Evolutionary conservation across 768 basidiomycete species (phyloP).

Genomic region (Arthromyces matolae): DNA sequence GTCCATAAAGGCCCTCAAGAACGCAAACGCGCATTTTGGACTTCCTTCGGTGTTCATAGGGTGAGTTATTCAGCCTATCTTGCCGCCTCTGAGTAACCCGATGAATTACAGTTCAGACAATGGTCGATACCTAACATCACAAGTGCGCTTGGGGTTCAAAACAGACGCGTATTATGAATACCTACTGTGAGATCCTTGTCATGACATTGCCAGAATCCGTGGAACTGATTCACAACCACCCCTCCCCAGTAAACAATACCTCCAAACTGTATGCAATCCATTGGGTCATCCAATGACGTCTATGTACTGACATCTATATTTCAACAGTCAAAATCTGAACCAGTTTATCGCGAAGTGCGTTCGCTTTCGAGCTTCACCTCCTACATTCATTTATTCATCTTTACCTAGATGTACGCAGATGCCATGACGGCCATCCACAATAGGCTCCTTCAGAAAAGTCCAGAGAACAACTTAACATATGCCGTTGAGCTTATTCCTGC

Average conservation of each 20-base stretch:
- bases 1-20: too few relatives aligned
- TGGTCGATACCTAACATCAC: conserved; percentile 53
- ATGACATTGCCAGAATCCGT: neutral
- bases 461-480: conserved; percentile 56
- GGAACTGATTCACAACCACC: neutral
- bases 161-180: conserved; percentile 96
- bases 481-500: conserved; percentile 81
- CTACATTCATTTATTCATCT: too few relatives aligned
- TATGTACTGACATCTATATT: neutral
- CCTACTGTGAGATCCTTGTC: conserved; percentile 71
- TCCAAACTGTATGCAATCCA: conserved; percentile 63
- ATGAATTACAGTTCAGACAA: conserved; percentile 30
- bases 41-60: neutral
- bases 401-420: conserved; percentile 74
- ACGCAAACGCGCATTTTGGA: neutral
- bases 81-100: neutral
- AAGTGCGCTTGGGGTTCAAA: conserved; percentile 88
- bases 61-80: too few relatives aligned
- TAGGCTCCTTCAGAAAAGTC: conserved; percentile 64
- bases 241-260: conserved; percentile 62
- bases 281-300: too few relatives aligned
- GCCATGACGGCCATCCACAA: conserved; percentile 80
- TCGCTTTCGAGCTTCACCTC: neutral
- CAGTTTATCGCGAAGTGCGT: conserved; percentile 68
- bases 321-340: conserved; percentile 66